Conservation (phyloP, 257 asterid species). For the Lavandula angustifolia region DNA sequence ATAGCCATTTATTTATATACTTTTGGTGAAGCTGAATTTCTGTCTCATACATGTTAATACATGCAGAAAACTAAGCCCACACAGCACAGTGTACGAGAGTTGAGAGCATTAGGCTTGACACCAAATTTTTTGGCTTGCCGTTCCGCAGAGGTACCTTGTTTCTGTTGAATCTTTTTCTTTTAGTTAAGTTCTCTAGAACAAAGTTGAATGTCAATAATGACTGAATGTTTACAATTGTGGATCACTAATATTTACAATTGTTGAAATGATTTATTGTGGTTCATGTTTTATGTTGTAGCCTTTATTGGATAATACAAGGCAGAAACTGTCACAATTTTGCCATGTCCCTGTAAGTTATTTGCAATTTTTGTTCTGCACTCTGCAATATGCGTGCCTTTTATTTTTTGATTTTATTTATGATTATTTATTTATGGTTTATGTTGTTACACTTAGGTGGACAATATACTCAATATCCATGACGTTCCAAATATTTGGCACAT, state of each 20-base stretch:
- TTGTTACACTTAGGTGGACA: conserved; percentile 48
- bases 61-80: conserved; percentile 92
- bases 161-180: not conserved
- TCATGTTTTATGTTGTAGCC: conserved; percentile 52
- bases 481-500: conserved; percentile 96
- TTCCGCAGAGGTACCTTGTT: conserved; percentile 66
- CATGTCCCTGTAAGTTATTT: conserved; percentile 68
- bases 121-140: conserved; percentile 98
- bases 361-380: conserved; percentile 10
- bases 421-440: not conserved
- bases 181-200: not conserved
- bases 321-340: conserved; percentile 89
- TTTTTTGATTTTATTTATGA: not conserved
- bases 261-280: conserved; percentile 9
- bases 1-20: not conserved
- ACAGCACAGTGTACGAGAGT: conserved; percentile 91
- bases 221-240: no score
- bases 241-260: no score
- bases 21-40: conserved; percentile 12
- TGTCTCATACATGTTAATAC: conserved; percentile 21
- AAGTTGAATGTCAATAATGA: conserved; percentile 13
- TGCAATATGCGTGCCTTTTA: not conserved
- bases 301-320: conserved; percentile 71
- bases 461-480: conserved; percentile 73
- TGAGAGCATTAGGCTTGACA: conserved; percentile 87